These are phyloP conservation scores for Monilinia vaccinii-corymbosi DNA, from an alignment of 2,329 filamentous ascomycete species.

Conservation along the genomic window DNA sequence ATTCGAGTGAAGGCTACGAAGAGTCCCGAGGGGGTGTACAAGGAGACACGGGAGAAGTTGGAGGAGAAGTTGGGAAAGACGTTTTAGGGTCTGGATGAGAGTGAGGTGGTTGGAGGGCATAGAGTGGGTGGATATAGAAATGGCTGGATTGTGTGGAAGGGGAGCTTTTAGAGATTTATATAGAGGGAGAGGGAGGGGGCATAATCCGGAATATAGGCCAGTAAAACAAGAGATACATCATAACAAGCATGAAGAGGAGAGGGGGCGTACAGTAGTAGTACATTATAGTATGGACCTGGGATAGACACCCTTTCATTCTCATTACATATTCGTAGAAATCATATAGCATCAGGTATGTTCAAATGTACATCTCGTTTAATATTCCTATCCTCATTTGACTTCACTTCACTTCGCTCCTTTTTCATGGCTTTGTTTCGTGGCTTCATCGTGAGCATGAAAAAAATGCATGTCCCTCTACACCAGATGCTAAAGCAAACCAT, in stretches of 20 bases:
- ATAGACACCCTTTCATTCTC: constrained; percentile 13
- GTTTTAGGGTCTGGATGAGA: constrained; percentile 27
- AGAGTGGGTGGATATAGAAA: background rate
- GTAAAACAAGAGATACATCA: constrained; percentile 13
- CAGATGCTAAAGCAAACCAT: constrained; percentile 26
- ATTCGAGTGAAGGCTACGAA: constrained; percentile 69
- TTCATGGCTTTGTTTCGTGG: background rate
- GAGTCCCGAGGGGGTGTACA: constrained; percentile 52
- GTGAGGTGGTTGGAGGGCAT: background rate
- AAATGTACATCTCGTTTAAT: constrained; percentile 1
- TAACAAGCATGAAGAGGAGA: background rate
- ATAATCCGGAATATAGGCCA: constrained; percentile 1
- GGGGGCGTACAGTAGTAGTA: background rate
- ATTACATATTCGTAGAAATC: background rate
- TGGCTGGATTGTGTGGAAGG: background rate
- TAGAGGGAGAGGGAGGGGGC: constrained; percentile 1
- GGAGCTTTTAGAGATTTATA: constrained; percentile 3
- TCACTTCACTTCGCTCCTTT: background rate
- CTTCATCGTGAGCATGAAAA: constrained; percentile 7
- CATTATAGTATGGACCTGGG: background rate
- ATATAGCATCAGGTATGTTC: constrained; percentile 7
- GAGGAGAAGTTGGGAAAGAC: constrained; percentile 39
- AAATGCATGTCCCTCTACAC: constrained; percentile 20
- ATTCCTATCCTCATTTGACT: constrained; percentile 10
- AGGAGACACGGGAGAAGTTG: constrained; percentile 43